Evolutionary conservation across 2,329 filamentous ascomycete genomes (phyloP), one percentile per base, ranked within the genome.

Genomic region (Thermoascus crustaceus): DNA sequence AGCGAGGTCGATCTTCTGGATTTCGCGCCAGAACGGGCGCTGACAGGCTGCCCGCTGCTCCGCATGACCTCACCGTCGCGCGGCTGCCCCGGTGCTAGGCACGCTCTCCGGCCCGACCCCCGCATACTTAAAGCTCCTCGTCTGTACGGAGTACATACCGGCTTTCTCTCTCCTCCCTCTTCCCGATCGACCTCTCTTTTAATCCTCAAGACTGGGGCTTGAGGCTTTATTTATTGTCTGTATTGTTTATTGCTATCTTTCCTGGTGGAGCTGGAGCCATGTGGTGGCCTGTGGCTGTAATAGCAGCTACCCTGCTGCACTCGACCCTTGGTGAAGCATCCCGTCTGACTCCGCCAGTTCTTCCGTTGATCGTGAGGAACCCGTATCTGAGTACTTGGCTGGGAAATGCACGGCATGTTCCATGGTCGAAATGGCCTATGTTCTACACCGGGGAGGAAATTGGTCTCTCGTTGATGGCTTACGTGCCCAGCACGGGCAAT

Each of bases 401-500:
- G 26, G 49, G 73, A 58, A 71, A 66, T 85, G 83, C 85, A 25
- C 73, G 86, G 46, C 73, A 81, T 37, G 71, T 72, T 30, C 86
- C 86, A 2, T 93, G 85, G 85, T 73, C 77, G 35, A 74, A 76
- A 61, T 94, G 86, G 86, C 86, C 86, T 16, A 89, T 89, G 58
- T 87, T 88, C 58, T 88, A 80, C 71, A 84, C 80, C 5, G 82
- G 83, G 21, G 69, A 78, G 50, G 71, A 80, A 64, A 59, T 82
- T 37, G 79, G 79, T 27, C 72, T 83, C 44, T 72, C 74, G 5
- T 60, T 83, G 32, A 66, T 83, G 40, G 78, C 76, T 24, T 71
- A 74, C 16, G 63, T 81, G 8, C 75, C 78, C 2, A 68, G 72
- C 21, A 68, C 73, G n/a, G 67, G 68, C 33, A 67, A 67, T 18